Percentiles rank a stretch among this genome's conserved stretches.
phyloP scores from a whole-genome alignment of 2,329 filamentous ascomycete species.

The Apiospora arundinis region DNA sequence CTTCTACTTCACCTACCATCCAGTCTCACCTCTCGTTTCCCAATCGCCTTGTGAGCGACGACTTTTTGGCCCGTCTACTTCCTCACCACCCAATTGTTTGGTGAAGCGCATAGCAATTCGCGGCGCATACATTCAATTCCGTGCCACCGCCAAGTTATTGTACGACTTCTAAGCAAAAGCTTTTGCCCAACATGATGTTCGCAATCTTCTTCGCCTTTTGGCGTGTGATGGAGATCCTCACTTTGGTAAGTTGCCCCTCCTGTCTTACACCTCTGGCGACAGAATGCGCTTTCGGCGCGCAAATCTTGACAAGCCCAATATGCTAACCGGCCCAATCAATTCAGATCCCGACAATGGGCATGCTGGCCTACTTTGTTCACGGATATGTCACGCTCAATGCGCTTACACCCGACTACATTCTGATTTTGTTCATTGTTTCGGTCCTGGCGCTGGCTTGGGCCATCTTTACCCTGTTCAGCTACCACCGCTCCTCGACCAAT shows the following conservation, averaged over 20 bases:
- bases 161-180: neutral
- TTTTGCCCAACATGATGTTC: slow-evolving; percentile 60
- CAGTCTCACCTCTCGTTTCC: neutral
- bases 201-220: slow-evolving; percentile 68
- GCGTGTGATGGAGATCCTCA: slow-evolving; percentile 67
- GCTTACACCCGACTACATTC: slow-evolving; percentile 66
- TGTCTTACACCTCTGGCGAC: neutral
- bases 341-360: slow-evolving; percentile 70
- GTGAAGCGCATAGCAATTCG: neutral
- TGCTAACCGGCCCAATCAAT: neutral
- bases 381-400: slow-evolving; percentile 61
- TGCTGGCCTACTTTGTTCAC: slow-evolving; percentile 71
- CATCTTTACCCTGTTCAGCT: slow-evolving; percentile 69
- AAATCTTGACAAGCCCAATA: neutral
- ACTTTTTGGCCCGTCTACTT: neutral
- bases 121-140: neutral
- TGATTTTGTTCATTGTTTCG: slow-evolving; percentile 72
- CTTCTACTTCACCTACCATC: neutral
- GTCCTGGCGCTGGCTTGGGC: slow-evolving; percentile 69
- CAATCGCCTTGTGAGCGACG: neutral
- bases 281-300: neutral
- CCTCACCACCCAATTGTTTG: neutral
- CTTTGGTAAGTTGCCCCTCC: slow-evolving; percentile 55
- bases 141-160: neutral
- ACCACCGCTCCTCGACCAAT: slow-evolving; percentile 67